Evolutionary conservation across 768 basidiomycete species (phyloP), one percentile per base, ranked within the genome.

Genomic region (Leccinum subtestaceum): DNA sequence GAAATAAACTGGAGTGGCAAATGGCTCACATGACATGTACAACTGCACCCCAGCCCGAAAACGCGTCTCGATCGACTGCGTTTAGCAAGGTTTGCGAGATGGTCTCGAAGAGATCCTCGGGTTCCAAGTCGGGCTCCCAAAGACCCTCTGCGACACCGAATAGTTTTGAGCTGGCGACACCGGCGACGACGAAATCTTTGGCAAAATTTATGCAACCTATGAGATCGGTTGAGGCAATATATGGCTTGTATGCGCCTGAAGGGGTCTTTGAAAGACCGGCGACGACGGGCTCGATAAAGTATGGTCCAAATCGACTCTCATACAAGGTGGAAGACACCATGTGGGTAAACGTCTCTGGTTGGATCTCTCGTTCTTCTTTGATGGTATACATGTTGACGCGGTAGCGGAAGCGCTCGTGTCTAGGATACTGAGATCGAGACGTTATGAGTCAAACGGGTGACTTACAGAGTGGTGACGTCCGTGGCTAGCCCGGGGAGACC

Each of bases 311-410:
- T 74, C 97, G 86, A 70, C 85, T 86, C 75, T 98, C 94, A 74
- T 98, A 99, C 15, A 99, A 83, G 21, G 95, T 96, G 54, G 93
- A 95, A 46, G 92, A 93, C 60, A 98, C 89, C 63, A 99, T 87
- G 70, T 95, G 94, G 27, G 94, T 90, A 75, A 98, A 98, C 7
- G 94, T 93, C 79, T 95, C 88, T 47, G 97, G 97, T 65, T 93
- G 88, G 67, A 99, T 97, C 70, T 96, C 89, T 62, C 96, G 86
- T 71, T 97, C 96, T 75, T 99, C 96, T 76, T 99, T 99, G 82
- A 99, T 98, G 32, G 93, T 91, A 77, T 98, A 98, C 93, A 98
- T 95, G 79, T 99, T 99, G 58, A 96, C 89, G 64, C 95, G 84
- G 77, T 89, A 95, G 55, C 97, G 87, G 70, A 98, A 89, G 43